Base-by-base conservation (phyloP, 2,329 filamentous ascomycete genomes). In the Venturia effusa region DNA sequence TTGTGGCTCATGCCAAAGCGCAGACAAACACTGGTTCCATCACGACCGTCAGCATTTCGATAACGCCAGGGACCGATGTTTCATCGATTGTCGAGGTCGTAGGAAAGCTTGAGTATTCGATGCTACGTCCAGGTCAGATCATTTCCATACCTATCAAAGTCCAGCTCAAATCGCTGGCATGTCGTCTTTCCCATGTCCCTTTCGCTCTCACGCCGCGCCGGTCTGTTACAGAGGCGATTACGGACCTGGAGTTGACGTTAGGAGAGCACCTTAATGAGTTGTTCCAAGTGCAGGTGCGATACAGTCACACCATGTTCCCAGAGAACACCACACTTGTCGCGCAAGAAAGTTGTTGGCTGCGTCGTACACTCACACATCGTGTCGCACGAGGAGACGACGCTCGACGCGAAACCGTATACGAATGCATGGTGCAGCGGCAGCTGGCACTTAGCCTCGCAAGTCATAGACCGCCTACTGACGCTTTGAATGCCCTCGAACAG, bases 231-330 rank as follows among this genome's bases (percentile, higher is more conserved):
- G 61, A 63, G 40, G 61, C 61, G 10, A 63, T 63, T n/a, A 54
- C 61, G 27, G 61, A 63, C 19, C 48, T 63, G 19, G 61, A 63
- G 27, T 24, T 63, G 48, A 63, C 61, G n/a, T 22, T 63, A 6
- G 61, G 61, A 22, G 45, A 63, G 27, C 61, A 63, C 32, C 39
- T 63, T 6, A 63, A 48, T 51, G 61, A 63, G 48, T 48, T 63
- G n/a, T 63, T 63, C 19, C 41, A 34, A 5, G 48, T 63, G 10
- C 45, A 63, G 32, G 51, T 63, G 24, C 41, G 45, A 45, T 63
- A 63, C 51, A 63, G 34, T 27, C 61, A 63, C 27, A 55, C 30
- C 40, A 39, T 63, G 40, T 63, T 63, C 48, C 48, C 61, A 55
- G 45, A 55, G 3, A 63, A 57, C 15, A 63, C 61, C 19, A 45